phyloP scores from a whole-genome alignment of 2,329 filamentous ascomycete genomes.

The Neonectria hederae region DNA sequence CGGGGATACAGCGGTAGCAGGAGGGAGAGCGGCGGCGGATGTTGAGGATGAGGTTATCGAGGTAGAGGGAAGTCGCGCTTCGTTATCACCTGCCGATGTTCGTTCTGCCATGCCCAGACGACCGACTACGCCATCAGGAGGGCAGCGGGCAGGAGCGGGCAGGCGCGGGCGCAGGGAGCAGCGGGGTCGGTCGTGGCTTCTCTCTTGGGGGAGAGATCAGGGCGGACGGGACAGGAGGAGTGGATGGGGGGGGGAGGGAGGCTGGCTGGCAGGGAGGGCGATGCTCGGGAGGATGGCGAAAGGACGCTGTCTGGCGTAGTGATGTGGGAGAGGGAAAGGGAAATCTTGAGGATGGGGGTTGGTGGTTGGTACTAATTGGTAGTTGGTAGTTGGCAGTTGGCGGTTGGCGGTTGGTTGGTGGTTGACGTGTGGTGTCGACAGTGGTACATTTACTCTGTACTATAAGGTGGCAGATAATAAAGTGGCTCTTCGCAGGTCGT shows the following conservation, averaged over 20 bases:
- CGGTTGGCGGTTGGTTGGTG: conserved; percentile 27
- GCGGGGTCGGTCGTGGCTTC: conserved; percentile 36
- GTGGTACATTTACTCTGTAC: conserved; percentile 5
- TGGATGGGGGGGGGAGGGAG: conserved; percentile 10
- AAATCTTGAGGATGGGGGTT: conserved; percentile 27
- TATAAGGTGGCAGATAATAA: not conserved
- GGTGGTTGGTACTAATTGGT: too few species aligned
- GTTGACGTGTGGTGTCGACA: conserved; percentile 36
- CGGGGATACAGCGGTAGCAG: conserved; percentile 32
- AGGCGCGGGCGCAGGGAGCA: conserved; percentile 32
- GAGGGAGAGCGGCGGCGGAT: conserved; percentile 23
- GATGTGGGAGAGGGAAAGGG: conserved; percentile 22
- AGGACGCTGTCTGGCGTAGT: conserved; percentile 32
- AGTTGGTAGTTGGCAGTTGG: too few species aligned
- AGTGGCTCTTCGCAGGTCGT: conserved; percentile 4
- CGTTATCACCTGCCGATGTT: conserved; percentile 65
- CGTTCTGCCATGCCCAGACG: conserved; percentile 71
- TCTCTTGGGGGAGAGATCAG: conserved; percentile 31
- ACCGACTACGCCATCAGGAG: conserved; percentile 67
- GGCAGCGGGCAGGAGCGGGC: conserved; percentile 48
- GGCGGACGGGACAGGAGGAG: conserved; percentile 28
- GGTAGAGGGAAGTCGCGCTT: conserved; percentile 61
- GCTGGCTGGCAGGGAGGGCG: conserved; percentile 1
- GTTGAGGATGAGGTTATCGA: conserved; percentile 44
- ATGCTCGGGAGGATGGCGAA: conserved; percentile 19